Conservation (phyloP, 495 filamentous ascomycete genomes). For the Hypoxylon crocopeplum region DNA sequence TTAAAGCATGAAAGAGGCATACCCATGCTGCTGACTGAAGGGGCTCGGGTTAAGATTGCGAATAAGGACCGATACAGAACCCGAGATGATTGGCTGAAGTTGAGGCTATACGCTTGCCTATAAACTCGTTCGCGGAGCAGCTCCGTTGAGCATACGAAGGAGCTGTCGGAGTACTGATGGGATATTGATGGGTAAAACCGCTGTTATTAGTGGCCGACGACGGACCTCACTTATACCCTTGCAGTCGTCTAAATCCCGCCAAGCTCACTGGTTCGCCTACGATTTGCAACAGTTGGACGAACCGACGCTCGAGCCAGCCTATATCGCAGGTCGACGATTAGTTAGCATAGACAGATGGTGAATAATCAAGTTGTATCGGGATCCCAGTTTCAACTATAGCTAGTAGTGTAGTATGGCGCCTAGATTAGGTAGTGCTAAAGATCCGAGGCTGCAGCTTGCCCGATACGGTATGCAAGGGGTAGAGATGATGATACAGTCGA, state of each 20-base stretch:
- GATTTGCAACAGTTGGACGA: neutral
- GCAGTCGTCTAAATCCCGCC: neutral
- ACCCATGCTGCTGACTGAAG: slow-evolving; percentile 38
- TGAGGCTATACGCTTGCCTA: slow-evolving; percentile 34
- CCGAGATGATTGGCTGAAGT: slow-evolving; percentile 29
- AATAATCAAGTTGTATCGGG: slow-evolving; percentile 23
- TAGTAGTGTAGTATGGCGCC: slow-evolving; percentile 22
- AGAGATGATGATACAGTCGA: slow-evolving; percentile 21
- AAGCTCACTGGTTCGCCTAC: slow-evolving; percentile 8
- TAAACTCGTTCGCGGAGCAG: slow-evolving; percentile 33
- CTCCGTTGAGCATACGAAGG: slow-evolving; percentile 28
- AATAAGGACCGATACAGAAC: slow-evolving; percentile 36
- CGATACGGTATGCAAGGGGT: slow-evolving; percentile 30
- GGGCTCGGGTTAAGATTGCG: slow-evolving; percentile 36
- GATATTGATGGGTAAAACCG: slow-evolving; percentile 29
- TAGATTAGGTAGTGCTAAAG: slow-evolving; percentile 26
- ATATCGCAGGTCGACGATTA: neutral
- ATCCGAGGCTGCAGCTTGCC: slow-evolving; percentile 32
- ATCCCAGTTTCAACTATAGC: slow-evolving; percentile 31
- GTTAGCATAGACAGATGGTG: slow-evolving; percentile 12
- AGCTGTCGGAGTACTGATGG: slow-evolving; percentile 26
- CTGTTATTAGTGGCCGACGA: slow-evolving; percentile 18
- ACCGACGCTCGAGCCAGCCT: slow-evolving; percentile 2
- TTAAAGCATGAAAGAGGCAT: slow-evolving; percentile 18
- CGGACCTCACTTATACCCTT: slow-evolving; percentile 14